A percentile compares a stretch with the other conserved stretches of the same genome.
Conservation (phyloP, 495 filamentous ascomycete genomes). For the Aspergillus indologenus region DNA sequence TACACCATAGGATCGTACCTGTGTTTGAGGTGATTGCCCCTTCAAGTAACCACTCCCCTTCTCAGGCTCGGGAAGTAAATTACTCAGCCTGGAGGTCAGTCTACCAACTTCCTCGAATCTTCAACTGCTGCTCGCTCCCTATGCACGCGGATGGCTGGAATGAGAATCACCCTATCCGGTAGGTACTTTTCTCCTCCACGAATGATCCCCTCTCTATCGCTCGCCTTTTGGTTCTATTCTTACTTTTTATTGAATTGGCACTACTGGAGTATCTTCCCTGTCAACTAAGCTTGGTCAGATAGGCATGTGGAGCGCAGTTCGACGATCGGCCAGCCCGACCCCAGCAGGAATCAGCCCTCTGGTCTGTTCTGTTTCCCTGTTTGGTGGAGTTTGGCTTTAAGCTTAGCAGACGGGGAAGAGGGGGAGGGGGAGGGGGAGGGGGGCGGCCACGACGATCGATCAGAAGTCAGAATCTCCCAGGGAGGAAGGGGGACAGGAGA, state of each 20-base stretch:
- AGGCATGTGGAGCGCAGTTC: slow-evolving; percentile 16
- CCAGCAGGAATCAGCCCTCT: slow-evolving; percentile 5
- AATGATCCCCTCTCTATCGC: too few relatives aligned
- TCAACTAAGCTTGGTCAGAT: neutral
- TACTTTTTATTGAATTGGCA: neutral
- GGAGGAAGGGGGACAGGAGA: slow-evolving; percentile 1
- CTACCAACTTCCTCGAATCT: too few relatives aligned
- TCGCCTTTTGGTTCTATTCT: neutral
- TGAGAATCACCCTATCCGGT: too few relatives aligned
- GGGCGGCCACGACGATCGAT: slow-evolving; percentile 12
- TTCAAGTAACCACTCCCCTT: neutral
- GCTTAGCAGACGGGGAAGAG: slow-evolving; percentile 20
- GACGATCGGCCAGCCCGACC: slow-evolving; percentile 11
- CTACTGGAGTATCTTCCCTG: neutral
- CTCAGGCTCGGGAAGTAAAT: neutral
- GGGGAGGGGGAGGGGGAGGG: too few relatives aligned
- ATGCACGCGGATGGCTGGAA: too few relatives aligned
- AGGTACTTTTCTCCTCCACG: too few relatives aligned
- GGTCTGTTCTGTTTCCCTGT: slow-evolving; percentile 12
- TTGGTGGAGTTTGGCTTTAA: slow-evolving; percentile 21
- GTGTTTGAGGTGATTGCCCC: neutral
- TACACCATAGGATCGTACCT: too few relatives aligned
- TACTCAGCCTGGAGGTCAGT: neutral
- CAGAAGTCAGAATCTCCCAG: slow-evolving; percentile 6
- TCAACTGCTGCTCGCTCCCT: too few relatives aligned